Evolutionary conservation across 192 early-diverging fungal genomes (phyloP), one percentile per base, ranked within the genome.

Genomic region (Martensiomyces pterosporus): DNA sequence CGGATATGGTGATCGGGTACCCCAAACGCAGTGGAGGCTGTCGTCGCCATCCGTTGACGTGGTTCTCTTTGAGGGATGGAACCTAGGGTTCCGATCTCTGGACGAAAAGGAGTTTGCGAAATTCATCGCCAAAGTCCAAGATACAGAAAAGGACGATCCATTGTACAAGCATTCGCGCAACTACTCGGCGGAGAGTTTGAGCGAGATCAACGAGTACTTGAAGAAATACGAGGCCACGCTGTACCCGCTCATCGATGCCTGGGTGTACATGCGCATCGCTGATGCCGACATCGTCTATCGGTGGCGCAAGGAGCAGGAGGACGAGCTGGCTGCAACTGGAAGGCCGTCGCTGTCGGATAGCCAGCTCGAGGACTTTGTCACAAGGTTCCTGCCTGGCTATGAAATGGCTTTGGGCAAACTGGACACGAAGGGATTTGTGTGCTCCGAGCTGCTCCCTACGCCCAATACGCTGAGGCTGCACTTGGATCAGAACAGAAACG

Each of bases 51-150:
- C 87, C 0, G 43, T 88, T 16, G 82, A 96, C 47, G 79, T 96
- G 34, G 70, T 98, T 15, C 57, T 98, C 24, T 87, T 96, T 55
- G 95, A 98, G 61, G 95, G 93, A 0, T 98, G 94, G 92, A 88
- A 78, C 27, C 50, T 93, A 8, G 94, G 93, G 1, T 98, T 95
- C 55, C 88, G 82, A 33, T 52, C 79, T 1, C 56, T 91, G 22
- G 57, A 58, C 43, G 12, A 41, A 12, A 14, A 15, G 17, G 66
- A 68, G 37, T 65, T 75, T 49, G 49, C 56, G 2, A 24, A 23
- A 1, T 68, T 55, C 26, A 34, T 75, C 10, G 36, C 4, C 3
- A 24, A 33, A 1, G 61, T 68, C 10, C 65, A 39, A 5, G 49
- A 39, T 7, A 21, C 26, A 13, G 38, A 34, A 15, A 37, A 25